These are phyloP conservation scores for Delonix regia DNA, from an alignment of 306 rosid genomes.

Conservation along the genomic window DNA sequence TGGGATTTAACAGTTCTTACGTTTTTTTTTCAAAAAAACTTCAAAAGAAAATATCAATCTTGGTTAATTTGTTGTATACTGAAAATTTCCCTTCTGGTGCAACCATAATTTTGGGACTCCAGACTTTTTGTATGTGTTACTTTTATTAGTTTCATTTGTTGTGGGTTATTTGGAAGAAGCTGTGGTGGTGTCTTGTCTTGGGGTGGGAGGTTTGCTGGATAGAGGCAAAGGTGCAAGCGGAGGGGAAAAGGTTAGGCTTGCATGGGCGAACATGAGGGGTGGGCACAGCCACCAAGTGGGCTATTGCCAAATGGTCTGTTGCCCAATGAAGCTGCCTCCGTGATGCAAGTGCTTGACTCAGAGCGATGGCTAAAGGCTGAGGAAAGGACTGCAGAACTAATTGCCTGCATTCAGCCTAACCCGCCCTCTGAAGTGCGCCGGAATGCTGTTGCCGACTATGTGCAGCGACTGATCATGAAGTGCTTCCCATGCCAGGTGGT, in stretches of 20 bases:
- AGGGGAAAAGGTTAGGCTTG: slow-evolving; percentile 60
- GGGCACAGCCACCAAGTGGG: slow-evolving; percentile 89
- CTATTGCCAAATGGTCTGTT: slow-evolving; percentile 88
- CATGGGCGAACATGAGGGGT: slow-evolving; percentile 95
- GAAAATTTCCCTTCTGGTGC: slow-evolving; percentile 31
- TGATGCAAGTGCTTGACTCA: slow-evolving; percentile 71
- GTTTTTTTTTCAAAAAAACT: neutral
- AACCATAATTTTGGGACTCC: slow-evolving; percentile 14
- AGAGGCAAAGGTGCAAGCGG: slow-evolving; percentile 30
- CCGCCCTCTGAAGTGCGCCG: slow-evolving; percentile 79
- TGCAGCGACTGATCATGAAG: slow-evolving; percentile 70
- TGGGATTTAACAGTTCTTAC: slow-evolving; percentile 21
- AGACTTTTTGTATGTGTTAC: slow-evolving; percentile 20
- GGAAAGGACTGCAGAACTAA: slow-evolving; percentile 85
- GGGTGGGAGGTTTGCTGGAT: slow-evolving; percentile 40
- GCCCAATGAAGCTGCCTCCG: slow-evolving; percentile 84
- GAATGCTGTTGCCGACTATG: slow-evolving; percentile 83
- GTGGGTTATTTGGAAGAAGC: slow-evolving; percentile 37
- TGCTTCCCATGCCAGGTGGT: slow-evolving; percentile 96
- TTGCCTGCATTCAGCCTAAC: slow-evolving; percentile 95
- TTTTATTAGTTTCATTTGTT: slow-evolving; percentile 32
- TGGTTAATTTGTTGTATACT: slow-evolving; percentile 35
- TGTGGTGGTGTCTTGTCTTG: slow-evolving; percentile 30
- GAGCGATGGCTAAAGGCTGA: slow-evolving; percentile 89
- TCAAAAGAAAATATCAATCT: slow-evolving; percentile 26